Conservation (phyloP, 1,139 yeast genomes). For the Debaryomycetaceae sp. region DNA sequence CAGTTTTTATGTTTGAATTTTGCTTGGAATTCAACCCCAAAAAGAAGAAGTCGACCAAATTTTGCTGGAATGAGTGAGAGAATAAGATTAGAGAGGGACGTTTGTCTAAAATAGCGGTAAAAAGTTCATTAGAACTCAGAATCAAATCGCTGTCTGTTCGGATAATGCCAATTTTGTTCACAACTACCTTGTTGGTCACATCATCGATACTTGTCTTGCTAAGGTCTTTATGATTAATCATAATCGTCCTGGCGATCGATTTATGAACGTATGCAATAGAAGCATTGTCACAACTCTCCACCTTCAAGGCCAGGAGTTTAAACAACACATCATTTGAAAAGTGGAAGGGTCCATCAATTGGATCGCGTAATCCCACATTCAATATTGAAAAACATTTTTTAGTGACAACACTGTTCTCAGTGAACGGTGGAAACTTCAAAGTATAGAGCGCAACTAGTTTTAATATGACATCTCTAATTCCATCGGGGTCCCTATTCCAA, state of each 20-base stretch:
- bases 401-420: conserved; percentile 36
- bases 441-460: conserved; percentile 42
- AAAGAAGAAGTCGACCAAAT: conserved; percentile 41
- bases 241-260: conserved; percentile 39
- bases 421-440: conserved; percentile 30
- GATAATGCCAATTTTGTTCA: conserved; percentile 30
- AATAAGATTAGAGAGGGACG: conserved; percentile 49
- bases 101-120: conserved; percentile 44
- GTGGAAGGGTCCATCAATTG: conserved; percentile 57
- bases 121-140: conserved; percentile 40
- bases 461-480: conserved; percentile 38
- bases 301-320: conserved; percentile 42
- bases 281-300: conserved; percentile 21
- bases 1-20: conserved; percentile 59
- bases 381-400: conserved; percentile 58
- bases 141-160: conserved; percentile 53
- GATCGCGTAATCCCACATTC: conserved; percentile 54
- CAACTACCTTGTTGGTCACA: conserved; percentile 27
- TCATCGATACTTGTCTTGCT: conserved; percentile 24
- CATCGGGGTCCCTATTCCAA: conserved; percentile 42
- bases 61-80: conserved; percentile 26
- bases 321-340: conserved; percentile 42
- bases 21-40: conserved; percentile 54
- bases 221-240: conserved; percentile 27
- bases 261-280: conserved; percentile 40